Conservation (phyloP, 805 yeast species). For the Sugiyamaella qingdaonensis region DNA sequence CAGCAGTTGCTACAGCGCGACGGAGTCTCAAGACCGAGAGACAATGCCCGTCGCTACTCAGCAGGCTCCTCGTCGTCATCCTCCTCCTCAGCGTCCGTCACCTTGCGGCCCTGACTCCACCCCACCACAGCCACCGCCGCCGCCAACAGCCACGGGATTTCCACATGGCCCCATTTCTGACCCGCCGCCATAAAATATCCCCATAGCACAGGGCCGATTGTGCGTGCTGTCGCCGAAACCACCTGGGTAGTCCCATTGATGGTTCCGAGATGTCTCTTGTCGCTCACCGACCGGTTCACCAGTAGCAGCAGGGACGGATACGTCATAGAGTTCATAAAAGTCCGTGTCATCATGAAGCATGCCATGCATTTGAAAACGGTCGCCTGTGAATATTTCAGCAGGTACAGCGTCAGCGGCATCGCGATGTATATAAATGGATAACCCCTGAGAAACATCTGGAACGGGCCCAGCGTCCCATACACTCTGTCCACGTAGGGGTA, state of each 20-base stretch:
- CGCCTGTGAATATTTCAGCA: constrained; percentile 32
- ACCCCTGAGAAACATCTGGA: constrained; percentile 37
- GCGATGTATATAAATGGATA: constrained; percentile 45
- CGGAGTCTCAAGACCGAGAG: too few relatives aligned
- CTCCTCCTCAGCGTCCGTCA: constrained; percentile 27
- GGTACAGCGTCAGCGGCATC: constrained; percentile 47
- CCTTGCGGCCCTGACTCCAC: constrained; percentile 18
- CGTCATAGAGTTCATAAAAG: constrained; percentile 44
- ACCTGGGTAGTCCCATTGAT: constrained; percentile 57
- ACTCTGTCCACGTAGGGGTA: constrained; percentile 50
- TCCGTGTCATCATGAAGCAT: constrained; percentile 32
- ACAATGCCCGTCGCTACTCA: neutral
- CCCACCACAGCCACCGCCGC: constrained; percentile 15
- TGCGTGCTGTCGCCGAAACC: constrained; percentile 51
- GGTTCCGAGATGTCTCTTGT: constrained; percentile 49
- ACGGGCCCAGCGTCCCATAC: constrained; percentile 44
- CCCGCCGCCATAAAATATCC: constrained; percentile 44
- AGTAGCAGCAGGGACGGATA: constrained; percentile 52
- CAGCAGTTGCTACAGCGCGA: too few relatives aligned
- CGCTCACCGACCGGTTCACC: constrained; percentile 51
- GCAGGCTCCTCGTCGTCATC: constrained; percentile 16
- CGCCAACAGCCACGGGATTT: constrained; percentile 23
- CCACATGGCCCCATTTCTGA: constrained; percentile 21
- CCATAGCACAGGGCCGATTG: constrained; percentile 54
- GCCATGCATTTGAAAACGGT: constrained; percentile 10